Conservation (phyloP, 257 asterid genomes). For the Solanum medicagineum region DNA sequence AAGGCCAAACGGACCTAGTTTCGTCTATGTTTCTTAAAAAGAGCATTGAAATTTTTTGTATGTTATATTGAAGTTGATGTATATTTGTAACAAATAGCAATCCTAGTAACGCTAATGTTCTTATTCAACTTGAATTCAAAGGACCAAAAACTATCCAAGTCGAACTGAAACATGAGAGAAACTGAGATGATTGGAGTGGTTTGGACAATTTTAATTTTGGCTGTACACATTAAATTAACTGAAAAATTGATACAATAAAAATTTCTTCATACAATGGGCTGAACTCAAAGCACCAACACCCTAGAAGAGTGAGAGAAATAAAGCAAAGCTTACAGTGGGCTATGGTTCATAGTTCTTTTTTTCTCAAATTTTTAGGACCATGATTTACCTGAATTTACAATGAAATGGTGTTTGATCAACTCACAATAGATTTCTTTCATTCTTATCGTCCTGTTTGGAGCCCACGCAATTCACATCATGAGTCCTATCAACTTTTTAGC, state of each 20-base stretch:
- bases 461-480: background rate
- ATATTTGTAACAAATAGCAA: background rate
- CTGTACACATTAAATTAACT: background rate
- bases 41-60: background rate
- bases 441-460: background rate
- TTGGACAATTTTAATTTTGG: background rate
- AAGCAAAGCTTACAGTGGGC: background rate
- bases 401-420: background rate
- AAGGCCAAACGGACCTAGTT: background rate
- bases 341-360: background rate
- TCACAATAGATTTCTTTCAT: constrained; percentile 18
- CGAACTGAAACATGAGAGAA: background rate
- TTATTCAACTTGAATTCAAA: background rate
- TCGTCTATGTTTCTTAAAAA: background rate
- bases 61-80: background rate
- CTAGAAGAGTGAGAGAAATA: background rate
- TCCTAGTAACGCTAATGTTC: background rate
- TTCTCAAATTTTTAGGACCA: background rate
- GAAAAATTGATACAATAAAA: background rate
- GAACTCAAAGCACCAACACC: background rate
- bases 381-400: background rate
- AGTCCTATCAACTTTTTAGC: background rate
- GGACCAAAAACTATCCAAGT: background rate
- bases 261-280: background rate
- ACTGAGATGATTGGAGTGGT: background rate